Evolutionary conservation across 2,329 filamentous ascomycete species (phyloP).

Genomic region (Sclerotinia glacialis): DNA sequence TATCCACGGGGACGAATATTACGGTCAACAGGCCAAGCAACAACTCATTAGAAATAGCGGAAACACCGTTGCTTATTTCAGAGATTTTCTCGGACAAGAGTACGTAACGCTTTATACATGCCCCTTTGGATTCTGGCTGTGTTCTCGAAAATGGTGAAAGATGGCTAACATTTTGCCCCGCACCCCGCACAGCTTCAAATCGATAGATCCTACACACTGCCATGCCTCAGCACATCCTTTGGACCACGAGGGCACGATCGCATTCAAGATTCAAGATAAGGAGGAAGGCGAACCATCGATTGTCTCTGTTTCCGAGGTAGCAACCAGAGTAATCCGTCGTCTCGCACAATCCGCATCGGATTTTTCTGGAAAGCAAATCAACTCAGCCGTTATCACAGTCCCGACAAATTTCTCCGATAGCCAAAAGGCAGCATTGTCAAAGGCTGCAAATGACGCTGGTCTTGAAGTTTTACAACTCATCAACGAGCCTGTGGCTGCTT

Average conservation of each 20-base stretch:
- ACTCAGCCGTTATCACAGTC: conserved; percentile 89
- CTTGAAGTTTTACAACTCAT: conserved; percentile 92
- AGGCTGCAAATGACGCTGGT: conserved; percentile 74
- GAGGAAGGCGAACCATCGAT: conserved; percentile 61
- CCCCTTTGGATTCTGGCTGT: background rate
- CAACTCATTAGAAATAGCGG: conserved; percentile 88
- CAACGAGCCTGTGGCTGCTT: conserved; percentile 81
- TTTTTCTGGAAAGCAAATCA: conserved; percentile 89
- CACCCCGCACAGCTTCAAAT: conserved; percentile 65
- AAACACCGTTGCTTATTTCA: conserved; percentile 94
- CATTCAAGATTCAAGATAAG: conserved; percentile 82
- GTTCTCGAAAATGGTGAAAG: conserved; percentile 19
- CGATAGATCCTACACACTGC: conserved; percentile 92
- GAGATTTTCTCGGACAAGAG: conserved; percentile 94
- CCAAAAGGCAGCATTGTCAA: conserved; percentile 76
- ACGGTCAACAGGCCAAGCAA: conserved; percentile 89
- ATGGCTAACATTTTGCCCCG: conserved; percentile 26
- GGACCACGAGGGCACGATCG: conserved; percentile 67
- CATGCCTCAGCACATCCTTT: conserved; percentile 90
- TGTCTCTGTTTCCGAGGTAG: conserved; percentile 74
- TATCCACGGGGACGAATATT: conserved; percentile 93
- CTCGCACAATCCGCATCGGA: conserved; percentile 82
- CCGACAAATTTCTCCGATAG: conserved; percentile 90
- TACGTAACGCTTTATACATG: conserved; percentile 45
- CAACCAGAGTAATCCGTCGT: conserved; percentile 79